Conservation (phyloP, 495 filamentous ascomycete species). For the Penicillium waksmanii region DNA sequence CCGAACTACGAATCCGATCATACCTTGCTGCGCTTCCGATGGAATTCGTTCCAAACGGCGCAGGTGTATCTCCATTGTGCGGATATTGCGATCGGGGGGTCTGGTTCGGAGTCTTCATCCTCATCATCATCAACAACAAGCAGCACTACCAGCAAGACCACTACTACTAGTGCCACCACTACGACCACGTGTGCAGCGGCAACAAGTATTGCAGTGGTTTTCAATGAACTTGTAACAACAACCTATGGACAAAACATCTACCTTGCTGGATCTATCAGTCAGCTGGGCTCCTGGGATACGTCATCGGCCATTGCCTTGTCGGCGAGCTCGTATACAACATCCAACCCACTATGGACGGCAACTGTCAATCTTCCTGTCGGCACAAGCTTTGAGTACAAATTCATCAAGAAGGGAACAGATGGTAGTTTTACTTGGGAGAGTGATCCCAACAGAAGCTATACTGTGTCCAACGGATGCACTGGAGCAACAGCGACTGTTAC, state of each 20-base stretch:
- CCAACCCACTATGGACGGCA: conserved; percentile 58
- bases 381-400: conserved; percentile 65
- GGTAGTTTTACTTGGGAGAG: conserved; percentile 62
- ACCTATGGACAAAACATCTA: conserved; percentile 38
- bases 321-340: conserved; percentile 52
- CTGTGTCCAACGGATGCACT: conserved; percentile 49
- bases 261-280: conserved; percentile 53
- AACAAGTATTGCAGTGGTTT: conserved; percentile 1
- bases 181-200: conserved; percentile 10
- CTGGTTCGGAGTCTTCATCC: conserved; percentile 6
- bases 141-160: conserved; percentile 1
- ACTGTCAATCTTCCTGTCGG: conserved; percentile 53
- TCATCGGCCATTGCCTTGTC: conserved; percentile 50
- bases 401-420: conserved; percentile 55
- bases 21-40: conserved; percentile 57
- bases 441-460: conserved; percentile 60
- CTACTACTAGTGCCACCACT: conserved; percentile 5
- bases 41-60: conserved; percentile 60
- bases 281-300: conserved; percentile 59
- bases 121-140: background rate
- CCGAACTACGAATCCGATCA: conserved; percentile 49
- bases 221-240: conserved; percentile 12
- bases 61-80: conserved; percentile 61
- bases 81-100: conserved; percentile 50
- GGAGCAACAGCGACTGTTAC: conserved; percentile 12